Percentiles rank a stretch among this genome's conserved stretches.
Evolutionary conservation across 306 rosid genomes (phyloP).

Genomic region (Begonia peltatifolia): DNA sequence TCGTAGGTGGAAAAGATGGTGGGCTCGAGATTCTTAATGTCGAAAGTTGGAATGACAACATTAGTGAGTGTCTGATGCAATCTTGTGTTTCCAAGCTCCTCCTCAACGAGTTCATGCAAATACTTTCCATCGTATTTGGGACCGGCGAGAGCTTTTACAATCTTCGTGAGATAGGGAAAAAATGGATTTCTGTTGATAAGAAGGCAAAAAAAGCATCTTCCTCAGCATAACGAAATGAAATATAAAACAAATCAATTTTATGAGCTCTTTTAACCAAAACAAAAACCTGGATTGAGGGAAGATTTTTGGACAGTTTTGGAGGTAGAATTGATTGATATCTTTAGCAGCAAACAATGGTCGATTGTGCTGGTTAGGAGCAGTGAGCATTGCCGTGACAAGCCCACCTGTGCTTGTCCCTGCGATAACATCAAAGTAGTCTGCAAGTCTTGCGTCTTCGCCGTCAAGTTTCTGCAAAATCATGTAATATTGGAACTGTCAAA

Average conservation of each 20-base stretch:
- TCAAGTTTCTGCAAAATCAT: slow-evolving; percentile 28
- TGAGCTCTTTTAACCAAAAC: not conserved
- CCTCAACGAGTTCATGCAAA: slow-evolving; percentile 15
- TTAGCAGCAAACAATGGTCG: slow-evolving; percentile 46
- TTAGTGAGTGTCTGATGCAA: slow-evolving; percentile 32
- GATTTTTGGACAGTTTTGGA: slow-evolving; percentile 34
- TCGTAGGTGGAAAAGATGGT: slow-evolving; percentile 38
- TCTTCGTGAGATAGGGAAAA: not conserved
- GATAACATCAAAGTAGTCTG: slow-evolving; percentile 61
- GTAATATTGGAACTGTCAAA: not conserved
- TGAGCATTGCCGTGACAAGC: slow-evolving; percentile 45
- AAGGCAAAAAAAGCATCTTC: not conserved
- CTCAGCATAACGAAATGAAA: not conserved
- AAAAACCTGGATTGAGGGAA: slow-evolving; percentile 29
- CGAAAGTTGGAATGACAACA: slow-evolving; percentile 40
- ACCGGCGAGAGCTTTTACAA: slow-evolving; percentile 11
- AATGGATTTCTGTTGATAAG: not conserved
- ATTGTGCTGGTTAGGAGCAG: slow-evolving; percentile 27
- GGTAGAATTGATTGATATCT: slow-evolving; percentile 38
- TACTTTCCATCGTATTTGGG: slow-evolving; percentile 46
- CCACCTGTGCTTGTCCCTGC: slow-evolving; percentile 71
- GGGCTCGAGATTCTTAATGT: slow-evolving; percentile 47
- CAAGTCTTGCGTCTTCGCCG: slow-evolving; percentile 50
- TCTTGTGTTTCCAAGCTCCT: slow-evolving; percentile 16
- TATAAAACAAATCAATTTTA: too few relatives aligned